Evolutionary conservation across 2,329 filamentous ascomycete genomes (phyloP), one percentile per base, ranked within the genome.

Genomic region (Stagonosporopsis cucurbitacearum): DNA sequence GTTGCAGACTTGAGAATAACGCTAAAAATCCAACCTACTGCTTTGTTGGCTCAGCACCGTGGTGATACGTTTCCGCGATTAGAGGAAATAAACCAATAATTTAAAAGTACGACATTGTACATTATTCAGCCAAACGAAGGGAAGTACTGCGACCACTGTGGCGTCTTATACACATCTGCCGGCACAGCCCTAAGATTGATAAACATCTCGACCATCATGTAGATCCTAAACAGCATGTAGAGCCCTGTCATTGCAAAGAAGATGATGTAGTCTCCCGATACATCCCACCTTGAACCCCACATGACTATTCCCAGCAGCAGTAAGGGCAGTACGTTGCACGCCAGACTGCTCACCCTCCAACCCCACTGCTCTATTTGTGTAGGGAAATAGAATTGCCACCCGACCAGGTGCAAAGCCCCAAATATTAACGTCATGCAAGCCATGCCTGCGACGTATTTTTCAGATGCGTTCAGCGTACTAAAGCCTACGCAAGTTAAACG

Each of bases 181-280:
- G 58, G 56, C 6, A 58, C 54, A 3, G 45, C 25, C 36, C 63
- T 46, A 15, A 65, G 20, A 32, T 49, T 45, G 3, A 46, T 33
- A 35, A 63, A 59, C 47, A 61, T 61, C 15, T 63, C 58, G 2
- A 56, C 57, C 2, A 57, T 47, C 41, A 65, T 53, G 33, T 55
- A 59, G 1, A 48, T 6, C 6, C 60, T 22, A 2, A 22, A 17
- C n/a, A 60, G 3, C 1, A 22, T 17, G 32, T 63, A 61, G 6
- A 54, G 11, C 11, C 30, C 11, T 33, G 15, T 3, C 30, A 33
- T 33, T 33, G 9, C 30, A 12, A 12, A 12, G 30, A 33, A n/a
- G n/a, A n/a, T n/a, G n/a, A n/a, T n/a, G n/a, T n/a, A n/a, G n/a
- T n/a, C n/a, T n/a, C n/a, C n/a, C n/a, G n/a, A n/a, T n/a, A n/a